These are phyloP conservation scores for Coniosporium tulheliwenetii DNA, from an alignment of 2,329 filamentous ascomycete species.

Conservation along the genomic window DNA sequence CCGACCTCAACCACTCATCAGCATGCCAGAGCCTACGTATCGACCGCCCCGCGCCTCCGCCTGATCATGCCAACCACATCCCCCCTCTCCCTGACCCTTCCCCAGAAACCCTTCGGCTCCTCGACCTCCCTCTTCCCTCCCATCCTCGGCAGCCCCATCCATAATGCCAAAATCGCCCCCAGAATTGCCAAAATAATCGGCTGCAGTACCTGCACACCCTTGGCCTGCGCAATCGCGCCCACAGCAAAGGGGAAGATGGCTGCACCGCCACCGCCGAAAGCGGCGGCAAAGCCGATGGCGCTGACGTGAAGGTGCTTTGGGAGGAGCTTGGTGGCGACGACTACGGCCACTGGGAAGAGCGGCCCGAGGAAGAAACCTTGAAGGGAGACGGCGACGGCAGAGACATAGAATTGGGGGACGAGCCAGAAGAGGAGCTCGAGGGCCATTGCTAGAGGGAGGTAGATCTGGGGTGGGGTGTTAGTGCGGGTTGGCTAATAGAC, in stretches of 20 bases:
- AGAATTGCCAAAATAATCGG: conserved; percentile 42
- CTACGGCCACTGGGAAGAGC: conserved; percentile 14
- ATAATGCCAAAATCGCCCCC: conserved; percentile 33
- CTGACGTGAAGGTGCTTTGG: conserved; percentile 59
- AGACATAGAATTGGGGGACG: conserved; percentile 60
- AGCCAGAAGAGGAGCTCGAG: conserved; percentile 69
- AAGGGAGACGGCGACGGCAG: conserved; percentile 53
- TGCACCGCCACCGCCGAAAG: conserved; percentile 60
- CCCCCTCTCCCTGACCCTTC: too few species aligned
- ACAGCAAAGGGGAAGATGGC: conserved; percentile 50
- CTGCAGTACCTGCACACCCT: conserved; percentile 43
- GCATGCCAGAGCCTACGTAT: too few species aligned
- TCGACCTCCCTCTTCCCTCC: conserved; percentile 22
- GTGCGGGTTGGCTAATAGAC: too few species aligned
- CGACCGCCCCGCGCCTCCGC: too few species aligned
- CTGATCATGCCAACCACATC: too few species aligned
- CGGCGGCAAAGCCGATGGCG: conserved; percentile 67
- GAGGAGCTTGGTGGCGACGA: conserved; percentile 58
- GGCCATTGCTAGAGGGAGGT: conserved; percentile 46
- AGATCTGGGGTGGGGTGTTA: conserved; percentile 25
- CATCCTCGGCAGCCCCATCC: conserved; percentile 33
- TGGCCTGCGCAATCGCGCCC: conserved; percentile 49
- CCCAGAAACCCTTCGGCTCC: not conserved
- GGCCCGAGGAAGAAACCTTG: conserved; percentile 52
- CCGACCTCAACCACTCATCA: too few species aligned